Percentiles rank a stretch among this genome's conserved stretches.
Evolutionary conservation across 2,329 filamentous ascomycete species (phyloP).

Genomic region (Calonectria honghensis): DNA sequence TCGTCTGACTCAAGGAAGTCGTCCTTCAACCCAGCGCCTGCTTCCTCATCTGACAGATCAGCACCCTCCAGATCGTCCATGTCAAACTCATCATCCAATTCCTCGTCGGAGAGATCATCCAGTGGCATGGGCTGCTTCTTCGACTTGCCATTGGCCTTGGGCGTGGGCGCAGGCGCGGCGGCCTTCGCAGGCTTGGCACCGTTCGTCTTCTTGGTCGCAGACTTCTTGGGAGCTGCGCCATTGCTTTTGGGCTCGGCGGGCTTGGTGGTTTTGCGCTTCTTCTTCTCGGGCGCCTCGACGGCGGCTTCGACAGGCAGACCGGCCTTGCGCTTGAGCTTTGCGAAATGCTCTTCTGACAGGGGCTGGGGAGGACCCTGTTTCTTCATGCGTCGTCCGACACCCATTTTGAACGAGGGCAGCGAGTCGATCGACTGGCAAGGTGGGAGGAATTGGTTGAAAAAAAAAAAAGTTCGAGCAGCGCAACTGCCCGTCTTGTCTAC

Average conservation of each 20-base stretch:
- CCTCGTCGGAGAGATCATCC: slow-evolving; percentile 68
- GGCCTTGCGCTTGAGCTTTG: slow-evolving; percentile 90
- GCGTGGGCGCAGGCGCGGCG: slow-evolving; percentile 53
- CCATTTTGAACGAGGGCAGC: slow-evolving; percentile 76
- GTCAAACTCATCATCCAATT: slow-evolving; percentile 62
- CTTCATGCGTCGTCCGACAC: slow-evolving; percentile 92
- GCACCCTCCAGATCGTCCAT: slow-evolving; percentile 69
- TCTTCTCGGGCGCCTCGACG: slow-evolving; percentile 79
- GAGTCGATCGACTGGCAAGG: slow-evolving; percentile 37
- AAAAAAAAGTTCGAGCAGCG: slow-evolving; percentile 44
- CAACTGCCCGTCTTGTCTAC: slow-evolving; percentile 46
- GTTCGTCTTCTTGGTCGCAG: slow-evolving; percentile 56
- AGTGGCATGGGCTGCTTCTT: slow-evolving; percentile 64
- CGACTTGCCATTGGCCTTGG: slow-evolving; percentile 50
- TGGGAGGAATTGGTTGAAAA: slow-evolving; percentile 24
- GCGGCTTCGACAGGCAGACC: slow-evolving; percentile 78
- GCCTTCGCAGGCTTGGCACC: slow-evolving; percentile 60
- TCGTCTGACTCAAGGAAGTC: slow-evolving; percentile 76
- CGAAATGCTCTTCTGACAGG: slow-evolving; percentile 86
- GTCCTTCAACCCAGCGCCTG: slow-evolving; percentile 66
- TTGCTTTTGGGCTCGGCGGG: slow-evolving; percentile 57
- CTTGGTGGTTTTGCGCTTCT: slow-evolving; percentile 62
- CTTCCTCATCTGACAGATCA: slow-evolving; percentile 63
- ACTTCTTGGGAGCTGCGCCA: slow-evolving; percentile 55
- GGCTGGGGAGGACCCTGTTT: slow-evolving; percentile 93